Evolutionary conservation across 2,329 filamentous ascomycete species (phyloP).

Genomic region (Xylaria sp.): DNA sequence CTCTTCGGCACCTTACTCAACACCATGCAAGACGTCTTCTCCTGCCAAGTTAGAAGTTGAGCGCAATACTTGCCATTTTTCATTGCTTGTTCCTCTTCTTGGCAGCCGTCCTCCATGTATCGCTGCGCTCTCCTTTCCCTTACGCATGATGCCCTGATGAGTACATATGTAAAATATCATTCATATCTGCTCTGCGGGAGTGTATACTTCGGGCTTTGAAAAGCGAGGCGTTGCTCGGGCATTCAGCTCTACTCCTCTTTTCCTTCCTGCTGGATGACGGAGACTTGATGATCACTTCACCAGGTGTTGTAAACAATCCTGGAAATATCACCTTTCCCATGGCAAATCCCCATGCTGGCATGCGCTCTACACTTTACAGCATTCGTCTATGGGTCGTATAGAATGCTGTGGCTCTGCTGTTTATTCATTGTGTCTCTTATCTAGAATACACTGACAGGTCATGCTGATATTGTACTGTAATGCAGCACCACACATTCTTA

Average conservation of each 20-base stretch:
- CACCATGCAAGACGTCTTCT: conserved; percentile 29
- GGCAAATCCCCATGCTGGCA: neutral
- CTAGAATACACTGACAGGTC: conserved; percentile 36
- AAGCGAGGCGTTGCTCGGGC: conserved; percentile 38
- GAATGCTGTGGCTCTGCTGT: conserved; percentile 41
- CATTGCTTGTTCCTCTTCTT: conserved; percentile 26
- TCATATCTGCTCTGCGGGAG: conserved; percentile 17
- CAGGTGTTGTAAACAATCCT: conserved; percentile 23
- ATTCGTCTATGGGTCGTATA: neutral
- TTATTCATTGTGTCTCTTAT: conserved; percentile 22
- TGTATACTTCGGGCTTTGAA: conserved; percentile 1
- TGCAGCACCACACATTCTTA: conserved; percentile 59
- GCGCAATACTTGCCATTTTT: conserved; percentile 28
- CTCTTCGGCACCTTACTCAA: conserved; percentile 31
- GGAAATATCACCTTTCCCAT: conserved; percentile 19
- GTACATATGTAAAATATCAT: conserved; percentile 13
- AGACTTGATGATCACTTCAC: conserved; percentile 42
- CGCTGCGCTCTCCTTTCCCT: conserved; percentile 24
- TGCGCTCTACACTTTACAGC: neutral
- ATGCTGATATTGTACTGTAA: conserved; percentile 52
- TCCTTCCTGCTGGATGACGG: conserved; percentile 36
- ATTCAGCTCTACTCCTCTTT: conserved; percentile 30
- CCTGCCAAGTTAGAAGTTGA: conserved; percentile 24
- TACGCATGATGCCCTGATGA: conserved; percentile 11
- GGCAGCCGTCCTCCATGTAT: conserved; percentile 18